Conservation (phyloP, 371 early-diverging fungal species). For the Basidiobolus meristosporus region DNA sequence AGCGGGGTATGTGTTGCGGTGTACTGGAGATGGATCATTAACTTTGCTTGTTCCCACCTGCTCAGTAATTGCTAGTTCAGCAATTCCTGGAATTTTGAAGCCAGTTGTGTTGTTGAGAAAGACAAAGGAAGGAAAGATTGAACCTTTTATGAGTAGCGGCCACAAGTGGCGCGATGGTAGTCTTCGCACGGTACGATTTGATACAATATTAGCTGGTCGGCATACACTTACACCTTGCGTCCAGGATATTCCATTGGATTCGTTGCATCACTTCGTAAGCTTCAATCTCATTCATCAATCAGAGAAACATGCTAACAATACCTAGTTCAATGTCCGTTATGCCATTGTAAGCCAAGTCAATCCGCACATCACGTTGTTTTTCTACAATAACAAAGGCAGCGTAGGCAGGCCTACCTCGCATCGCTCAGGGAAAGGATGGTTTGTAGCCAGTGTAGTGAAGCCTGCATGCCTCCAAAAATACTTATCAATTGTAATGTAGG, state of each 20-base stretch:
- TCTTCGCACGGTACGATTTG: slow-evolving; percentile 35
- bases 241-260: slow-evolving; percentile 4
- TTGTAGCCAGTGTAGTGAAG: slow-evolving; percentile 5
- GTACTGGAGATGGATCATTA: neutral
- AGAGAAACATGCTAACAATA: too few relatives aligned
- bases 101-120: slow-evolving; percentile 71
- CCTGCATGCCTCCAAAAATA: too few relatives aligned
- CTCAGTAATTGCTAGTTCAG: slow-evolving; percentile 44
- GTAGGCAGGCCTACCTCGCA: slow-evolving; percentile 49
- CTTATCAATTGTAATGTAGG: slow-evolving; percentile 10
- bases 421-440: slow-evolving; percentile 31
- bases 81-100: slow-evolving; percentile 57
- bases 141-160: slow-evolving; percentile 54
- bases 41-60: neutral
- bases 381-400: slow-evolving; percentile 53
- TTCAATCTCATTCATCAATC: neutral
- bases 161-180: slow-evolving; percentile 77
- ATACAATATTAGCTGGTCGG: too few relatives aligned
- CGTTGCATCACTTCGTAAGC: slow-evolving; percentile 2
- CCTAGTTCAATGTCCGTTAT: slow-evolving; percentile 70
- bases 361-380: slow-evolving; percentile 76
- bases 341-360: slow-evolving; percentile 78
- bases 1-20: neutral
- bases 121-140: slow-evolving; percentile 28
- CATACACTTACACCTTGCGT: too few relatives aligned